phyloP scores from a whole-genome alignment of 371 early-diverging fungal species.

The Mortierella sp. region DNA sequence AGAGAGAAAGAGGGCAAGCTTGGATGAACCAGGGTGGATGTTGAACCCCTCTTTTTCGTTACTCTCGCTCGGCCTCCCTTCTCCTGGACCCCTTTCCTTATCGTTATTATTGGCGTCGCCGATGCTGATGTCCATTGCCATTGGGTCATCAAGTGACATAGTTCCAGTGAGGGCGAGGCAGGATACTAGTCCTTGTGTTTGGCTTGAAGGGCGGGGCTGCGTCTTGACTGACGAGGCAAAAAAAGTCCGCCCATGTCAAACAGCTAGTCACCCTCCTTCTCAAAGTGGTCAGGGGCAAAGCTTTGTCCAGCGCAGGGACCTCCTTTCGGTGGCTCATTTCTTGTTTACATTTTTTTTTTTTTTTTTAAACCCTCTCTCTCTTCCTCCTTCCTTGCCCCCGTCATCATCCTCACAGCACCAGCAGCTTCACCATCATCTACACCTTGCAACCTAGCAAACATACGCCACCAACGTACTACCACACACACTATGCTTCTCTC shows the following conservation, averaged over 20 bases:
- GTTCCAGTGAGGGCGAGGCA: no score
- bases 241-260: background rate
- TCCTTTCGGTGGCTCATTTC: slow-evolving; percentile 15
- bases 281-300: background rate
- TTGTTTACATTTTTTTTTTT: background rate
- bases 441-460: background rate
- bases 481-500: background rate
- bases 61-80: no score
- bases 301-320: slow-evolving; percentile 8
- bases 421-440: background rate
- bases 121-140: no score
- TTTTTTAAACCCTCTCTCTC: background rate
- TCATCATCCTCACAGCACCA: background rate
- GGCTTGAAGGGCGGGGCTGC: no score
- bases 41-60: background rate
- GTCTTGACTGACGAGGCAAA: no score
- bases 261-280: background rate
- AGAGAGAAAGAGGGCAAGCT: background rate
- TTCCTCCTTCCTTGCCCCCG: background rate
- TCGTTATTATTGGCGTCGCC: no score
- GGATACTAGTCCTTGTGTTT: no score
- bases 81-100: no score
- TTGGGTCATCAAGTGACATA: no score
- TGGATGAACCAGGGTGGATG: background rate
- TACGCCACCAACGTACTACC: background rate